These are phyloP conservation scores for Nemania diffusa DNA, from an alignment of 2,329 filamentous ascomycete species.

Conservation along the genomic window DNA sequence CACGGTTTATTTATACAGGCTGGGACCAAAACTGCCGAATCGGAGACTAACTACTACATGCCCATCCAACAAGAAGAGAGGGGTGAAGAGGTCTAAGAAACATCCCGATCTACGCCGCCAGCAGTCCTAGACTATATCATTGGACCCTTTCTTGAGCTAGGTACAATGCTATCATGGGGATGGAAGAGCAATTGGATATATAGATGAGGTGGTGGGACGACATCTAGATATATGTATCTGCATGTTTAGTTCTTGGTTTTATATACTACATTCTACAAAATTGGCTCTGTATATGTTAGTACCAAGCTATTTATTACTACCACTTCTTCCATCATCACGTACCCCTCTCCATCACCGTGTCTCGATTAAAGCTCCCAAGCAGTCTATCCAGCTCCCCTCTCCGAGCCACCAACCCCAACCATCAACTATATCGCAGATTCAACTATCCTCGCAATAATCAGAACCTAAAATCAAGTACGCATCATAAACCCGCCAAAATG, in stretches of 20 bases:
- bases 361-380: not conserved
- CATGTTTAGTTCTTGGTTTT: not conserved
- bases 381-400: conserved; percentile 3
- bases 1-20: not conserved
- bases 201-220: not conserved
- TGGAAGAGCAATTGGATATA: not conserved
- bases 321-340: not conserved
- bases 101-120: not conserved
- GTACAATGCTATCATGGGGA: not conserved
- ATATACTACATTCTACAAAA: not conserved
- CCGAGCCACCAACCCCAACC: not conserved
- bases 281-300: not conserved
- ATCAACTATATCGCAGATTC: not conserved
- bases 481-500: no score
- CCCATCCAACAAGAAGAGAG: not conserved
- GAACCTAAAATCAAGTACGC: no score
- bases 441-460: no score
- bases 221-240: not conserved
- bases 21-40: conserved; percentile 29
- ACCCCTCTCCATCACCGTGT: not conserved
- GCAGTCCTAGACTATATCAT: not conserved
- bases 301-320: no score
- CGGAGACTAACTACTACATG: conserved; percentile 5
- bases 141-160: not conserved
- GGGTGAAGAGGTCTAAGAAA: conserved; percentile 5